Conservation (phyloP, 257 asterid species). For the Solanum pinnatisectum region DNA sequence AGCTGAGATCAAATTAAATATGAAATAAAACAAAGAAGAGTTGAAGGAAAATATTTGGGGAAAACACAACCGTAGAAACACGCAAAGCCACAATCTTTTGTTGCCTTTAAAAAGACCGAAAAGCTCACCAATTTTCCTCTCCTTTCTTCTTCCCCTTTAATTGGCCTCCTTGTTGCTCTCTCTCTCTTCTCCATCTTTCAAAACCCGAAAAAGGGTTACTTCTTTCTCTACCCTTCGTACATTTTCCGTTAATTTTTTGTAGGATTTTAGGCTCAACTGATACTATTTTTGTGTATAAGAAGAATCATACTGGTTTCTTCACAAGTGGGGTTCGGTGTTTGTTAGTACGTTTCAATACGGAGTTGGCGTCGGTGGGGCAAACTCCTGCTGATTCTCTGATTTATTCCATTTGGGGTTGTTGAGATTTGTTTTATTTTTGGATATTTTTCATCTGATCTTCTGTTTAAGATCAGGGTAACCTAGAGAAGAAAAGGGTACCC, state of each 20-base stretch:
- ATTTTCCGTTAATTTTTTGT: background rate
- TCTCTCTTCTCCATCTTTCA: background rate
- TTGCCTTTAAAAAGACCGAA: background rate
- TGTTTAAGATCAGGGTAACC: background rate
- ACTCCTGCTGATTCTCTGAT: background rate
- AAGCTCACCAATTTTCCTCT: background rate
- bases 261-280: background rate
- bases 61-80: background rate
- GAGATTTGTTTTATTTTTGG: background rate
- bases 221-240: background rate
- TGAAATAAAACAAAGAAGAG: background rate
- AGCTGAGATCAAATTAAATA: background rate
- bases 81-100: background rate
- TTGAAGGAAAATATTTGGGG: background rate
- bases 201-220: background rate
- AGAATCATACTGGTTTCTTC: background rate
- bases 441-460: background rate
- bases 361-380: conserved; percentile 3
- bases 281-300: background rate
- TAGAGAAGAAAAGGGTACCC: background rate
- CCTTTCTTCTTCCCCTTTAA: background rate
- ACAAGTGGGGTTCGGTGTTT: background rate
- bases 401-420: background rate
- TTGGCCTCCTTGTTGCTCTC: background rate
- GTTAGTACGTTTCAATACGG: background rate